phyloP scores from a whole-genome alignment of 805 yeast genomes.

The Wickerhamiella musiphila region DNA sequence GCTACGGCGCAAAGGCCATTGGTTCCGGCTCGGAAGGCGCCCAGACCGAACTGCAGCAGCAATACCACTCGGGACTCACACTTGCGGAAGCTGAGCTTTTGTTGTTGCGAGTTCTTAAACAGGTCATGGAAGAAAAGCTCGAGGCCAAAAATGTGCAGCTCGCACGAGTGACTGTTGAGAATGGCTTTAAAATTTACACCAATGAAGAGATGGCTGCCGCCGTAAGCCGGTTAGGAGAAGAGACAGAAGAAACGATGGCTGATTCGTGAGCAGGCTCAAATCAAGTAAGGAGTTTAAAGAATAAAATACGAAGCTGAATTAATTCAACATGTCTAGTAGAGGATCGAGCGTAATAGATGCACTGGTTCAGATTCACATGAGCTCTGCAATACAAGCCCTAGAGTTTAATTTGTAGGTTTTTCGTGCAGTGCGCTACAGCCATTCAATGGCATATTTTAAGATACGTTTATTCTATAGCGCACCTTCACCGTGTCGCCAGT shows the following conservation, averaged over 20 bases:
- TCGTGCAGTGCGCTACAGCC: no score
- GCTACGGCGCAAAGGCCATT: slow-evolving; percentile 96
- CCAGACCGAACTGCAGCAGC: slow-evolving; percentile 91
- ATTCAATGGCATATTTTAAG: no score
- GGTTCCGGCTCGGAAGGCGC: slow-evolving; percentile 99
- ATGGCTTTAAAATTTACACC: slow-evolving; percentile 70
- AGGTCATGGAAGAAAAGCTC: slow-evolving; percentile 97
- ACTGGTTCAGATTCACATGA: no score
- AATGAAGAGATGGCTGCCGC: slow-evolving; percentile 72
- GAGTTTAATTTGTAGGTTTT: no score
- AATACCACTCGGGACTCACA: slow-evolving; percentile 77
- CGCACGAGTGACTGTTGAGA: slow-evolving; percentile 74
- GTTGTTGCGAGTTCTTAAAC: slow-evolving; percentile 77
- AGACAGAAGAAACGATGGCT: slow-evolving; percentile 12
- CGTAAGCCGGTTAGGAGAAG: slow-evolving; percentile 59
- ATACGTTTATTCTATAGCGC: background rate
- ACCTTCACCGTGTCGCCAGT: background rate
- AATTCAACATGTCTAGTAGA: no score
- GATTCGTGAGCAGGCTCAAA: background rate
- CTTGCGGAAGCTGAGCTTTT: slow-evolving; percentile 83
- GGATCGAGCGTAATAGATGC: no score
- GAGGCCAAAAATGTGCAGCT: slow-evolving; percentile 91
- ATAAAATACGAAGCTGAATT: no score
- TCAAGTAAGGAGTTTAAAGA: background rate
- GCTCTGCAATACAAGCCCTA: no score